Evolutionary conservation across 768 basidiomycete genomes (phyloP), one percentile per base, ranked within the genome.

Genomic region (Boletus sp.): DNA sequence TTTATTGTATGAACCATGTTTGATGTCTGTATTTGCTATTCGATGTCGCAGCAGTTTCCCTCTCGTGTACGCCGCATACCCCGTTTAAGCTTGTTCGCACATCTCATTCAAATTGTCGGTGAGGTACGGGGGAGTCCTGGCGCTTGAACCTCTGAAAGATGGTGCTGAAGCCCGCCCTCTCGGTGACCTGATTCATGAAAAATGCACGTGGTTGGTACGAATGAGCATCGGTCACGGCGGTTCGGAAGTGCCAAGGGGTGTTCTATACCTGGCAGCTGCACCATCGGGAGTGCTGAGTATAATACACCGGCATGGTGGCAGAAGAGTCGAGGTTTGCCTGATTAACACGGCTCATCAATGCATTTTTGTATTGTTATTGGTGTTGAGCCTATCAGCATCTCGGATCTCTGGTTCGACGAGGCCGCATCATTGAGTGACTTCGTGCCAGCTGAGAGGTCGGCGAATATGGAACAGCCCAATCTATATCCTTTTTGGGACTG

Each of bases 401-500:
- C n/a, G n/a, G n/a, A n/a, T n/a, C n/a, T n/a, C n/a, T n/a, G n/a
- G n/a, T n/a, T n/a, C n/a, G n/a, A n/a, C n/a, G n/a, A n/a, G n/a
- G n/a, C n/a, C n/a, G n/a, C n/a, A n/a, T n/a, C n/a, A n/a, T n/a
- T n/a, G n/a, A n/a, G n/a, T n/a, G n/a, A n/a, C n/a, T n/a, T n/a
- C n/a, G n/a, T n/a, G n/a, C n/a, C n/a, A n/a, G n/a, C n/a, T n/a
- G 33, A 33, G 24, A 24, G 33, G 7, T 41, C 40, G 56, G 55
- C 56, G 24, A 59, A 59, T 57, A 52, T 48, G 63, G 64, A 48
- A 56, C 8, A 3, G 8, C 17, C 24, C 32, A 17, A 12, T 17
- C 24, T 9, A 20, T 44, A 49, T 48, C 54, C 59, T 29, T 52
- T 69, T 66, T 64, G 3, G 61, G 57, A 44, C 33, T 54, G 39